Conservation (phyloP, 306 rosid genomes). For the Pachyrhizus erosus region DNA sequence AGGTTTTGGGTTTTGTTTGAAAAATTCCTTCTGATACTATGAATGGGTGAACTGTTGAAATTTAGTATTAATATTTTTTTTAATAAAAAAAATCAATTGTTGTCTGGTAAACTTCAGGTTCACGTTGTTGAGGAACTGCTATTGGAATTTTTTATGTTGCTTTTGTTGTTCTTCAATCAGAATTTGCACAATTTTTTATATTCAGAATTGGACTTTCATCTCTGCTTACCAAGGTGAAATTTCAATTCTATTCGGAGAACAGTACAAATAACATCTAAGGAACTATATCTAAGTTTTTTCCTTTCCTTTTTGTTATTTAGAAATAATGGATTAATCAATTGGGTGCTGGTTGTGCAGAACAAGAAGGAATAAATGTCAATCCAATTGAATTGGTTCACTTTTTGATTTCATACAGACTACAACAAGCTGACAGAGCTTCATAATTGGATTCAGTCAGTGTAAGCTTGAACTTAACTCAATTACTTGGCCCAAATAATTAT, state of each 20-base stretch:
- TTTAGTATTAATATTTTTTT: too few species aligned
- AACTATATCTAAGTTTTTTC: too few species aligned
- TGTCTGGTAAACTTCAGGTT: slow-evolving; percentile 2
- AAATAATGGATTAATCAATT: slow-evolving; percentile 41
- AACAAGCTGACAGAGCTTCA: slow-evolving; percentile 65
- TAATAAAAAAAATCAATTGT: too few species aligned
- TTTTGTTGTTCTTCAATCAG: too few species aligned
- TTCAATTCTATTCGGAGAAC: too few species aligned
- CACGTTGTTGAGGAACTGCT: slow-evolving; percentile 15
- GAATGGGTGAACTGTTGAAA: too few species aligned
- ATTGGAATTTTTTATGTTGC: neutral
- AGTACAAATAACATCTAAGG: too few species aligned
- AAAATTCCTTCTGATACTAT: neutral
- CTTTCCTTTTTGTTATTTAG: slow-evolving; percentile 34
- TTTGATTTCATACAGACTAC: slow-evolving; percentile 56
- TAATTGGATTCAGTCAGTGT: slow-evolving; percentile 65
- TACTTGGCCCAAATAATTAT: slow-evolving; percentile 16
- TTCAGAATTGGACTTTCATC: too few species aligned
- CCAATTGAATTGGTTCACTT: slow-evolving; percentile 59
- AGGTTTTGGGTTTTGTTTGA: neutral
- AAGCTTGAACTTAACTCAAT: slow-evolving; percentile 38
- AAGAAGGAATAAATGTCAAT: slow-evolving; percentile 63
- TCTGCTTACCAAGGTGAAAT: too few species aligned
- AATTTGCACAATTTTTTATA: too few species aligned
- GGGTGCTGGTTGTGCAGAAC: slow-evolving; percentile 64